Evolutionary conservation across 1,284 basidiomycete species (phyloP).

Genomic region (Ceratobasidium papillatum): DNA sequence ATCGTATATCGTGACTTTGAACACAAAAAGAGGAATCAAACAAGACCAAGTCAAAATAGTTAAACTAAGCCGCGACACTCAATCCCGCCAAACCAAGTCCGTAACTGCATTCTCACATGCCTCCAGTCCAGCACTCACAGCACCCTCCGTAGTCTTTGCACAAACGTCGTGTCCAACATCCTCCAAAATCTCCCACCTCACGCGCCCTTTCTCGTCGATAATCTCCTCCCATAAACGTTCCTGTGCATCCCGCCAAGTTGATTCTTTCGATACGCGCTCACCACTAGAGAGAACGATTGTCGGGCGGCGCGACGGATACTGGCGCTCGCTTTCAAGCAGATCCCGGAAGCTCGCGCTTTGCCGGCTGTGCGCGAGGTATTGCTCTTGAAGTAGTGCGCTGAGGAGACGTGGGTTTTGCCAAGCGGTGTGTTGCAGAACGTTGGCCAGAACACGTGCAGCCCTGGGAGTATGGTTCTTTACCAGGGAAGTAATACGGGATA

Average conservation of each 20-base stretch:
- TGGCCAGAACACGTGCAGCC: conserved; percentile 19
- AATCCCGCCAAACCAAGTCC: conserved; percentile 35
- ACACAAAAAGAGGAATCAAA: not conserved
- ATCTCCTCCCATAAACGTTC: conserved; percentile 40
- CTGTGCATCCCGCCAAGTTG: conserved; percentile 30
- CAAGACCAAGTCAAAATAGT: not conserved
- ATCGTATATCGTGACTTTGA: too few species aligned
- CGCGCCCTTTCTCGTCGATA: conserved; percentile 37
- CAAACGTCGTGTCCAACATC: conserved; percentile 31
- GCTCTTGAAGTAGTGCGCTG: conserved; percentile 35
- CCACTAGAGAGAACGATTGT: conserved; percentile 39
- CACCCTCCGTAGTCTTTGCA: conserved; percentile 22
- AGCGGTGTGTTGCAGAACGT: conserved; percentile 13
- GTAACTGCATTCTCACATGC: conserved; percentile 33
- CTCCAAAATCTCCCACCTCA: conserved; percentile 38
- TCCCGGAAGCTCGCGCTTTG: conserved; percentile 34
- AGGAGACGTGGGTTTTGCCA: conserved; percentile 39
- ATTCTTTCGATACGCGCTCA: conserved; percentile 26
- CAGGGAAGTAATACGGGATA: conserved; percentile 28
- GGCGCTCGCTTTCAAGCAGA: conserved; percentile 29
- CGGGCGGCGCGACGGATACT: conserved; percentile 36
- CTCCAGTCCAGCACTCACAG: conserved; percentile 27
- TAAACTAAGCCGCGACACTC: not conserved
- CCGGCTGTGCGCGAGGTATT: conserved; percentile 35
- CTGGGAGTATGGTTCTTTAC: conserved; percentile 37